A percentile compares a stretch with the other conserved stretches of the same genome.
Evolutionary conservation across 2,329 filamentous ascomycete genomes (phyloP).

Genomic region (Fonsecaea pedrosoi): DNA sequence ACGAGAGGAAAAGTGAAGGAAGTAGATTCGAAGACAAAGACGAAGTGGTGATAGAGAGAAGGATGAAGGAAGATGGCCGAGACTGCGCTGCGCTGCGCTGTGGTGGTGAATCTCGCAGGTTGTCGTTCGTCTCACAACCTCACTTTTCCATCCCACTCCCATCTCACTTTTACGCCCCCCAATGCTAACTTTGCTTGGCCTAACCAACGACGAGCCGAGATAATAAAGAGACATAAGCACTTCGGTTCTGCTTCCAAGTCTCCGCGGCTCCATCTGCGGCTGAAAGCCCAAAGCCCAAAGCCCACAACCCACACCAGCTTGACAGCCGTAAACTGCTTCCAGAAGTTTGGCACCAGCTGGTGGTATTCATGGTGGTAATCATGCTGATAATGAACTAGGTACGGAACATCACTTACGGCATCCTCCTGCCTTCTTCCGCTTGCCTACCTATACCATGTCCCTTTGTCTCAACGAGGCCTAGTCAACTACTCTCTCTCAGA

Average conservation of each 20-base stretch:
- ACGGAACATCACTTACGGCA: neutral
- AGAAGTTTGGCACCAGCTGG: neutral
- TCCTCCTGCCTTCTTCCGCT: neutral
- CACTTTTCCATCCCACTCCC: neutral
- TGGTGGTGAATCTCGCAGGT: neutral
- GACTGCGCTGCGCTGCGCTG: neutral
- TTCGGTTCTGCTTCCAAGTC: neutral
- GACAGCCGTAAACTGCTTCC: neutral
- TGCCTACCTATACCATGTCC: neutral
- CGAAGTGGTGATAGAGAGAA: neutral
- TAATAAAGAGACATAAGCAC: neutral
- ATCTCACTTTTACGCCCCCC: conserved; percentile 1
- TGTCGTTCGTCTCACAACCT: neutral
- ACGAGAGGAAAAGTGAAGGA: neutral
- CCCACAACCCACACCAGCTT: neutral
- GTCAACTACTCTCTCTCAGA: neutral
- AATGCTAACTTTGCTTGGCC: neutral
- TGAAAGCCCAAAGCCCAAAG: neutral
- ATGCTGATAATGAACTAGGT: neutral
- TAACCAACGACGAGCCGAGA: neutral
- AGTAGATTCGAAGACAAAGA: neutral
- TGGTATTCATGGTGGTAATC: neutral
- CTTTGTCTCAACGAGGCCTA: neutral
- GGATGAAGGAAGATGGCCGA: neutral
- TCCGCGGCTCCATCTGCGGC: neutral